Base-by-base conservation (phyloP, 768 basidiomycete species). In the Mycena pura region DNA sequence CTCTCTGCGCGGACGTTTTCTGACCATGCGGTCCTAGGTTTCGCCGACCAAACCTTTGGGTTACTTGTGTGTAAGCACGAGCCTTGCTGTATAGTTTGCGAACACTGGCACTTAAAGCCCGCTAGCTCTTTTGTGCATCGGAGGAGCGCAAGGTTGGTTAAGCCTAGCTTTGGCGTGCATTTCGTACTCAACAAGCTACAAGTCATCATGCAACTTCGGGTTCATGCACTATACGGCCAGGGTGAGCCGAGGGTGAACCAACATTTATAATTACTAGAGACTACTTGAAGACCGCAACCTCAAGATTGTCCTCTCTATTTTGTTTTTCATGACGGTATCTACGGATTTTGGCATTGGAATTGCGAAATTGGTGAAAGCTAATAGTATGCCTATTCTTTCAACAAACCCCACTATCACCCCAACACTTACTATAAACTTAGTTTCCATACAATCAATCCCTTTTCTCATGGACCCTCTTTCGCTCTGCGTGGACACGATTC, bases 191-290 rank as follows among this genome's bases (percentile, higher is more conserved):
- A 11, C 7, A 3, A 6, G 34, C 7, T 19, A 6, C n/a, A n/a
- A 60, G 58, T 60, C 11, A 45, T 60, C 40, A 60, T 60, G 58
- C 58, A 60, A 21, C 48, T 51, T 15, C 58, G 58, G 5, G 58
- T 60, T 15, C 58, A 60, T 38, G 58, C 50, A 0, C 31, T 60
- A 2, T 60, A 52, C 34, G 58, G 49, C 8, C 58, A 60, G 6
- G 28, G 58, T 60, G n/a, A 46, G 50, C 5, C 6, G 22, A 15
- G 5, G 5, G 17, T 19, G 24, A 43, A 6, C n/a, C n/a, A n/a
- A n/a, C n/a, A n/a, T n/a, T n/a, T n/a, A n/a, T n/a, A n/a, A n/a
- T n/a, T n/a, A n/a, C n/a, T n/a, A n/a, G n/a, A n/a, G n/a, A n/a
- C n/a, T n/a, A n/a, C n/a, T n/a, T n/a, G n/a, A n/a, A 60, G 58